Base-by-base conservation (phyloP, 495 filamentous ascomycete genomes). In the Apodospora peruviana region DNA sequence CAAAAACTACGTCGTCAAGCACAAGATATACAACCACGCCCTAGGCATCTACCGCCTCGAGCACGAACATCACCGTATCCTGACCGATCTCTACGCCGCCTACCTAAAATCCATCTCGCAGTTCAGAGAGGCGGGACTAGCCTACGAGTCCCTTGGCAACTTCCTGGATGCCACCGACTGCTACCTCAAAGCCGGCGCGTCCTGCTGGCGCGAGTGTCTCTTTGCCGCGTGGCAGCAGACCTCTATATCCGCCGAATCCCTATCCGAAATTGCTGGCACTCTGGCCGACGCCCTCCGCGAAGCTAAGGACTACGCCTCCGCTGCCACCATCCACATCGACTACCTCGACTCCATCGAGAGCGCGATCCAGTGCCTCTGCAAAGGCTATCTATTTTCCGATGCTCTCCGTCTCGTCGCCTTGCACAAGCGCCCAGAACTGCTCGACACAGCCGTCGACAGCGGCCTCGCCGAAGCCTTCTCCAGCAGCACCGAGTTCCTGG, bases 11-110 rank as follows among this genome's bases (percentile, higher is more conserved):
- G 76, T 81, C 12, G 69, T 80, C 48, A 90, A 87, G 61, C 88
- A 97, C 60, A 70, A 75, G 5, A 80, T 98, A 10, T 95, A 95
- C 65, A 72, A 76, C 39, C 68, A 80, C 41, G 88, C 93, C 18
- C 76, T 97, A 14, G 75, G 80, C 4, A 66, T 94, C n/a, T 96
- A 91, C 70, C 85, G 84, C 18, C 95, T 95, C 62, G 81, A 91
- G 39, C 70, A 78, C 14, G 65, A 77, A 18, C 70, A 69, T 40
- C 72, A 70, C 38, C 50, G 64, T 11, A 70, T 78, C 18, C 76
- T 96, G 35, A 90, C 83, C 38, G 67, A 75, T 38, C 71, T 91
- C 42, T 91, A 94, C 58, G 93, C 91, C 36, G 76, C 80, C 52
- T 78, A 88, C 53, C 83, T 97, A 5, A 82, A 82, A 55, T 76